Evolutionary conservation across 2,329 filamentous ascomycete genomes (phyloP), one percentile per base, ranked within the genome.

Genomic region (Chalara sp.): DNA sequence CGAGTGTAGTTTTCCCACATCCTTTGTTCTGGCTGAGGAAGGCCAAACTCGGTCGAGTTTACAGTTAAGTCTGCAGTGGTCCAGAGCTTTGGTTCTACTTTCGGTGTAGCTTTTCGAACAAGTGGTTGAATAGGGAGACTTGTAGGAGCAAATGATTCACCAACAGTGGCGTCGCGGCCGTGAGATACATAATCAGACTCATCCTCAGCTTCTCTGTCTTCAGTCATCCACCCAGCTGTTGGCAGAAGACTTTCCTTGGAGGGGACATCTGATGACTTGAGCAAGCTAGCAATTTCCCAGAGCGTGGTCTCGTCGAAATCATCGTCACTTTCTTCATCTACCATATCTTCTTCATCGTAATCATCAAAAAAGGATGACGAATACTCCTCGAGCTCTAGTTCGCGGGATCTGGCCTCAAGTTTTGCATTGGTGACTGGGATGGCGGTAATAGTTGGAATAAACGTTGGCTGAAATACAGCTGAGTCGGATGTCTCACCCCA

Each of bases 401-500:
- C 60, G 10, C 48, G 47, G 21, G 60, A 61, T 48, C 59, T 52
- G 28, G 60, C 59, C 39, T 62, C 56, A 11, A 61, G 52, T 10
- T 43, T 58, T 13, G 58, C 37, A 33, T 57, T 61, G 12, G 62
- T 45, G 6, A 55, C 44, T 49, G 57, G 55, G 12, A 49, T 53
- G 10, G 58, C 39, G 2, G 56, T 46, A 11, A 60, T 45, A 35
- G 45, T 46, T 44, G 57, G 52, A n/a, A 58, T 57, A 43, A 67
- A 49, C 66, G 64, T 55, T 70, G 71, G 49, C 75, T 63, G 31
- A 66, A 75, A 63, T 6, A 64, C 53, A 7, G 75, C 75, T 48
- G 72, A 73, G 63, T 83, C 80, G 21, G 80, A 84, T 58, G 68
- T 76, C 66, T 84, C 80, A 11, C 81, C 81, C 79, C 80, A 84